Base-by-base conservation (phyloP, 1,284 basidiomycete genomes). In the Coniophora puteana region DNA sequence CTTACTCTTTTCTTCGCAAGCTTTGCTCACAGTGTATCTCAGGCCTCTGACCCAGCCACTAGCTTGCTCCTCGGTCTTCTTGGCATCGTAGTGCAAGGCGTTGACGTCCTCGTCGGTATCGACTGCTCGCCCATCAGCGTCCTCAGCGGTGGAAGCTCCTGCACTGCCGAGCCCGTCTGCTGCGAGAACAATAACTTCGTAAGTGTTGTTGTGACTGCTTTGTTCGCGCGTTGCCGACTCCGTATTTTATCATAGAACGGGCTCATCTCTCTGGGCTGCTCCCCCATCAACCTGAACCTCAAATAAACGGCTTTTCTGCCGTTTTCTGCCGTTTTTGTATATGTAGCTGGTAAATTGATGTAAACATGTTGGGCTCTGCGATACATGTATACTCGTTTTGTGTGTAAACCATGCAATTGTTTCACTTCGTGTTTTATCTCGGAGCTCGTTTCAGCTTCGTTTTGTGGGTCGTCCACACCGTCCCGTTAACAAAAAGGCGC, bases 171-270 rank as follows among this genome's bases (percentile, higher is more conserved):
- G 20, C 29, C 48, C 21, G 47, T 51, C 34, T 48, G 46, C 37
- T 46, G 49, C 41, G 41, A 47, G 31, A 44, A 48, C 34, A 44
- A 44, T 40, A 33, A 11, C 40, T 44, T 48, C 28, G 49, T 51
- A 18, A 36, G 49, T 38, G n/a, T n/a, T n/a, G n/a, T 25, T 18
- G 14, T 27, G 10, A 10, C 14, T 27, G 14, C 14, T 14, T 14
- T 14, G 26, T 10, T 14, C n/a, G n/a, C n/a, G n/a, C n/a, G n/a
- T n/a, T 35, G 17, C 8, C 7, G 33, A 5, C 33, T 7, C 33
- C 8, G 5, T 7, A 10, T 10, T 35, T 10, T 11, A 8, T 35
- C 21, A 10, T 20, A 35, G 33, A 35, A 35, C 33, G 33, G 18
- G n/a, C 18, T 21, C 10, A 35, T 35, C 21, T 35, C 33, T 7